Evolutionary conservation across 805 yeast genomes (phyloP).

Genomic region (Hanseniaspora nectarophila): DNA sequence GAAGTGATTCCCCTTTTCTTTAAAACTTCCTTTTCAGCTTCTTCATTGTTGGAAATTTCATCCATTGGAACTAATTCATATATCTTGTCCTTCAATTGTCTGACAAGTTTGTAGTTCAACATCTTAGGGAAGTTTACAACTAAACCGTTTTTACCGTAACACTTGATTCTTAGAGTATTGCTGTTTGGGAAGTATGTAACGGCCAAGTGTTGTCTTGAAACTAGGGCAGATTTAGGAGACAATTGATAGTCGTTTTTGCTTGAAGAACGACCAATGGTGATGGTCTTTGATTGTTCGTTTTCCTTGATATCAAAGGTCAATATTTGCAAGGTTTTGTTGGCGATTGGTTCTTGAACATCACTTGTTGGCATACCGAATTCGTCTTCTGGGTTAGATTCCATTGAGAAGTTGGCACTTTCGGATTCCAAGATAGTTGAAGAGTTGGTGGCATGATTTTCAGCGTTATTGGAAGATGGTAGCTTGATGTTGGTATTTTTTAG

Average conservation of each 20-base stretch:
- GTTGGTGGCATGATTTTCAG: no score
- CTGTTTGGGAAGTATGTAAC: constrained; percentile 32
- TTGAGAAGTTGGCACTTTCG: background rate
- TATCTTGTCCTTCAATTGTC: constrained; percentile 18
- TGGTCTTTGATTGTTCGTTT: constrained; percentile 11
- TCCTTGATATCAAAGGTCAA: constrained; percentile 20
- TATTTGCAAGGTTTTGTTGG: background rate
- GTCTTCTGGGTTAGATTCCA: constrained; percentile 6
- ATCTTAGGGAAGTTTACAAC: constrained; percentile 49
- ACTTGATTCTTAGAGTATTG: constrained; percentile 42
- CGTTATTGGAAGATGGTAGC: background rate
- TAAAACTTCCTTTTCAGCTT: constrained; percentile 18
- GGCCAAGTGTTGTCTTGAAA: constrained; percentile 28
- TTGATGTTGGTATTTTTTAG: background rate
- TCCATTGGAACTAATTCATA: constrained; percentile 22
- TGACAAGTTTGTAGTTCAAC: constrained; percentile 27
- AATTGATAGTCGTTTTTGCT: constrained; percentile 25
- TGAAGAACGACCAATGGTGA: constrained; percentile 25
- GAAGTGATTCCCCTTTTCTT: constrained; percentile 21
- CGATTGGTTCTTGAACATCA: background rate
- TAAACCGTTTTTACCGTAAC: constrained; percentile 77
- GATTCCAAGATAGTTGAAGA: constrained; percentile 8
- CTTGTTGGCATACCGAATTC: constrained; percentile 14
- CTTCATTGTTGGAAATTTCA: background rate
- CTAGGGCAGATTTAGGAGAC: constrained; percentile 24